A percentile compares a stretch with the other conserved stretches of the same genome.
These are phyloP conservation scores for Trypanosoma lewisi DNA, from an alignment of 208 protist species.

Conservation along the genomic window DNA sequence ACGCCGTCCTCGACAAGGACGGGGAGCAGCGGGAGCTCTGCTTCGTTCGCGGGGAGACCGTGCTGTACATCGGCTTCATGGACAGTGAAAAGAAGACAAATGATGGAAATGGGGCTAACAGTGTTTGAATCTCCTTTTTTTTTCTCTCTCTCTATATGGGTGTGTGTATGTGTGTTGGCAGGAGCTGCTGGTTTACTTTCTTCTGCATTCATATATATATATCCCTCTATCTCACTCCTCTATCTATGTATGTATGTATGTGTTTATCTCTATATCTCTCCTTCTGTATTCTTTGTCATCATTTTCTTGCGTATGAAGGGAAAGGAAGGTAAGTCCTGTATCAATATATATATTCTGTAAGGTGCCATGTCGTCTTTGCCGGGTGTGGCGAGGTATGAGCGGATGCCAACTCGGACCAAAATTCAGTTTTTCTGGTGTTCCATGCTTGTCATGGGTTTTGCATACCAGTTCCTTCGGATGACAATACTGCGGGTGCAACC, in stretches of 20 bases:
- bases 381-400: constrained; percentile 74
- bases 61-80: constrained; percentile 71
- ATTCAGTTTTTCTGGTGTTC: constrained; percentile 77
- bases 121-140: neutral
- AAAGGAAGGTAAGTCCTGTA: too few relatives aligned
- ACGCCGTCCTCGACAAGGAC: constrained; percentile 38
- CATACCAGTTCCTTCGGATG: constrained; percentile 76
- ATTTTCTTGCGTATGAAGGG: too few relatives aligned
- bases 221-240: too few relatives aligned
- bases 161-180: too few relatives aligned
- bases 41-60: constrained; percentile 76
- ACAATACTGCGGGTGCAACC: constrained; percentile 74
- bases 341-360: too few relatives aligned
- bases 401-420: constrained; percentile 75
- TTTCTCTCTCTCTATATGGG: neutral
- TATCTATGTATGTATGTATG: too few relatives aligned
- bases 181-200: too few relatives aligned
- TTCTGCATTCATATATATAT: too few relatives aligned
- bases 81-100: constrained; percentile 10
- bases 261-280: too few relatives aligned
- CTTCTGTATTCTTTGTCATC: too few relatives aligned
- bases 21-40: constrained; percentile 23
- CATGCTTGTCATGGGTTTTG: constrained; percentile 75
- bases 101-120: neutral
- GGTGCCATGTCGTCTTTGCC: constrained; percentile 39